Percentiles rank a stretch among this genome's conserved stretches.
Conservation (phyloP, 2,329 filamentous ascomycete species). For the Sclerotinia borealis region DNA sequence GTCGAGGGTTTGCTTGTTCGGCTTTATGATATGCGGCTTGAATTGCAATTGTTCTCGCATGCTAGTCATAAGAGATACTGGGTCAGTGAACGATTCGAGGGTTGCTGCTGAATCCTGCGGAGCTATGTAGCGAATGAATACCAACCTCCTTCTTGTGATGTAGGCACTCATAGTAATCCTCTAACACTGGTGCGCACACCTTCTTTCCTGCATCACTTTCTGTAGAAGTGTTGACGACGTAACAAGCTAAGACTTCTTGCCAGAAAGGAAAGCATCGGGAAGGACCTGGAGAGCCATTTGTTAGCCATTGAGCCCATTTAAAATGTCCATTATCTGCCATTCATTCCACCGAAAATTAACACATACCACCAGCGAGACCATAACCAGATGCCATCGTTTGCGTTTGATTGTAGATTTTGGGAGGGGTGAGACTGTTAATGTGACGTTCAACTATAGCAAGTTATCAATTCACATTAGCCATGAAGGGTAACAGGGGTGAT, state of each 20-base stretch:
- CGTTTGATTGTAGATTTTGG: slow-evolving; percentile 21
- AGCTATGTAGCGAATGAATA: background rate
- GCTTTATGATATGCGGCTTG: slow-evolving; percentile 82
- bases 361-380: slow-evolving; percentile 72
- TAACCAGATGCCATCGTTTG: slow-evolving; percentile 71
- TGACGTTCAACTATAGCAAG: slow-evolving; percentile 22
- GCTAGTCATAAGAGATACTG: slow-evolving; percentile 37
- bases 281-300: slow-evolving; percentile 19
- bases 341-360: background rate
- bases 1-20: slow-evolving; percentile 67
- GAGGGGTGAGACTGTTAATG: slow-evolving; percentile 16
- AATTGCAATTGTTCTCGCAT: slow-evolving; percentile 68
- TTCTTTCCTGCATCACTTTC: slow-evolving; percentile 76
- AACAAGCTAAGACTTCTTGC: slow-evolving; percentile 98
- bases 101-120: background rate
- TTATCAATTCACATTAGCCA: background rate
- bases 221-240: slow-evolving; percentile 83
- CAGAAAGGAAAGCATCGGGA: slow-evolving; percentile 96
- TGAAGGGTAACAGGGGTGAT: background rate
- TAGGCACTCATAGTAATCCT: slow-evolving; percentile 98
- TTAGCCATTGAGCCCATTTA: slow-evolving; percentile 23
- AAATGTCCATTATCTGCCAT: background rate
- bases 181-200: slow-evolving; percentile 78
- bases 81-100: background rate
- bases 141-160: slow-evolving; percentile 98